Evolutionary conservation across 108 stramenopile species (phyloP), one percentile per base, ranked within the genome.

Genomic region (Cyclotella sp.): DNA sequence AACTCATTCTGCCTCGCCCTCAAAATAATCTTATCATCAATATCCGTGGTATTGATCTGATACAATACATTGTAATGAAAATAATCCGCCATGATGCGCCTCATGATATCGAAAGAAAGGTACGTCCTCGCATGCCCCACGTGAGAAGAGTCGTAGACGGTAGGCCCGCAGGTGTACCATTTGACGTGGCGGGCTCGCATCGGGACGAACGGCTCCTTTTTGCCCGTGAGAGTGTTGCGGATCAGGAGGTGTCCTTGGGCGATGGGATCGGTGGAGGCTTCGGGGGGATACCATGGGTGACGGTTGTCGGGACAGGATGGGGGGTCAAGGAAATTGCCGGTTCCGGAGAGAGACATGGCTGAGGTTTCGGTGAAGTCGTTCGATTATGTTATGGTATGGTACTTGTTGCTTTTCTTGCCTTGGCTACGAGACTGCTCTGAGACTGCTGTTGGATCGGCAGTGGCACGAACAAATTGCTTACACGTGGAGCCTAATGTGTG

Each of bases 51-150:
- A 72, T 97, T 97, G 47, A 97, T 89, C 49, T 86, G 87, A 81
- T 91, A 88, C 41, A 86, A 57, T 29, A 99, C 94, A 73, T 98
- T 80, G 87, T 97, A 98, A 62, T 94, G 92, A 77, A 98, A 99
- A 76, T 97, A 95, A 71, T 98, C 95, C 49, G 85, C 74, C 88
- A 98, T 88, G 75, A 99, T 95, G 12, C 99, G 93, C 53, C 99
- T 92, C 68, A 99, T 84, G 54, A 99, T 97, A 77, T 99, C 99
- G 62, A 99, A 97, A 15, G 85, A 80, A 13, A 99, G 84, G 86
- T 99, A 99, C 3, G 99, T 98, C 28, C 99, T 83, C 0, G 99
- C 99, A 74, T 99, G 99, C 0, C 99, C 99, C 86, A 99, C 92
- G 76, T 99, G 99, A 62, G 90, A 82, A 24, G 86, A 81, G 72